phyloP scores from a whole-genome alignment of 192 early-diverging fungal genomes.

The Podila minutissima region DNA sequence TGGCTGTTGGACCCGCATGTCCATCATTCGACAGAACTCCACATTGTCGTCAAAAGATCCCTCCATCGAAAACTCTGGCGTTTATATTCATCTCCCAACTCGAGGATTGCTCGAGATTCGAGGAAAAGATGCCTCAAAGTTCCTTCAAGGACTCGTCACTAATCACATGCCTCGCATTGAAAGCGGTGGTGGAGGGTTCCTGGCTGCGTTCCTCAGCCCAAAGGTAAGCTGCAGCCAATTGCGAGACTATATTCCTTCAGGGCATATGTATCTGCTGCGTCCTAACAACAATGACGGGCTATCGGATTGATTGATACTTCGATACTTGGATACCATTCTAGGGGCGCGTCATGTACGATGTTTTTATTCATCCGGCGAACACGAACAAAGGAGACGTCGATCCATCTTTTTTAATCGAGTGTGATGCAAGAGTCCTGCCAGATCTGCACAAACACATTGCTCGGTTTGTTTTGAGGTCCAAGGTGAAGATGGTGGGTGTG shows the following conservation, averaged over 20 bases:
- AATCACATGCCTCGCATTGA: conserved; percentile 84
- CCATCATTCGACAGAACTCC: neutral
- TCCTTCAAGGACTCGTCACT: conserved; percentile 92
- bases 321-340: conserved; percentile 19
- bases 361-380: conserved; percentile 87
- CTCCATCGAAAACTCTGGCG: neutral
- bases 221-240: conserved; percentile 57
- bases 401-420: conserved; percentile 80
- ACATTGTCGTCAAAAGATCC: neutral
- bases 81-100: conserved; percentile 62
- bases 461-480: conserved; percentile 83
- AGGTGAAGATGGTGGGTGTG: conserved; percentile 75
- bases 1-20: too few species aligned
- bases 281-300: neutral
- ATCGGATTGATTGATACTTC: too few species aligned
- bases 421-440: conserved; percentile 63
- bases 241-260: neutral
- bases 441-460: conserved; percentile 73
- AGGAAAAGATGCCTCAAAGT: conserved; percentile 83
- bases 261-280: neutral
- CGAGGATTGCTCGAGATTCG: conserved; percentile 71
- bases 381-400: conserved; percentile 67
- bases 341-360: conserved; percentile 91
- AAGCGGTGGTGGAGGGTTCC: conserved; percentile 78
- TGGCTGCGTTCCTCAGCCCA: conserved; percentile 84